These are phyloP conservation scores for Neofusicoccum kwambonambiense DNA, from an alignment of 2,329 filamentous ascomycete species.

Conservation along the genomic window DNA sequence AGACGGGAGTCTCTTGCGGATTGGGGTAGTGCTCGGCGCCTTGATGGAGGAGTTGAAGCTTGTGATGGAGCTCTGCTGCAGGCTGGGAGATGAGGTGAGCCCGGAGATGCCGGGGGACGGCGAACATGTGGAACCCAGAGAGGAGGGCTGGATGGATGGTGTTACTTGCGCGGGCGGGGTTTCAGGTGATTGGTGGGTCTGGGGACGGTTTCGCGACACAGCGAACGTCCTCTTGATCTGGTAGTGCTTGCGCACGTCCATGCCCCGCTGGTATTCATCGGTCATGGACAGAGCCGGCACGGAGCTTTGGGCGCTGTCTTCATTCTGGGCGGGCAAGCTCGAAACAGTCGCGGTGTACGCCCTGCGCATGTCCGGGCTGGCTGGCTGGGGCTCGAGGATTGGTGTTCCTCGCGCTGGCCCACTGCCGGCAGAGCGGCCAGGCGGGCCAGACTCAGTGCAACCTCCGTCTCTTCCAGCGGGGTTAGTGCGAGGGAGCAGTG, in stretches of 20 bases:
- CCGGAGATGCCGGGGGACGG: background rate
- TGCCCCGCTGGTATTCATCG: background rate
- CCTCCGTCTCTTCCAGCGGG: background rate
- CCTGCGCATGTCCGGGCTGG: background rate
- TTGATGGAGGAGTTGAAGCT: background rate
- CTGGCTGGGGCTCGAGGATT: background rate
- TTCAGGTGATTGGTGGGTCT: background rate
- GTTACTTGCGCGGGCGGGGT: background rate
- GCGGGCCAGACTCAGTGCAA: background rate
- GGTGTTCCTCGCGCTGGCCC: background rate
- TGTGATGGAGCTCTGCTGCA: slow-evolving; percentile 10
- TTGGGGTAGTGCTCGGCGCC: background rate
- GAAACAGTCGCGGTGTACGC: background rate
- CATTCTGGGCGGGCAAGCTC: background rate
- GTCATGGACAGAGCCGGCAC: background rate
- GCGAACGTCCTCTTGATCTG: background rate
- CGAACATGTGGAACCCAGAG: slow-evolving; percentile 1
- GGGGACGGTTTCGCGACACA: background rate
- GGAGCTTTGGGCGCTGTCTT: background rate
- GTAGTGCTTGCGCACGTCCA: background rate
- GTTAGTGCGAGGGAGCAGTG: background rate
- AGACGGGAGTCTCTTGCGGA: background rate
- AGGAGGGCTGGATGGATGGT: slow-evolving; percentile 3
- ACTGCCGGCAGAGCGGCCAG: background rate
- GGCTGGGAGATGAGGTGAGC: background rate